Percentiles rank a stretch among this genome's conserved stretches.
Evolutionary conservation across 2,329 filamentous ascomycete species (phyloP).

Genomic region (Penicillium freii): DNA sequence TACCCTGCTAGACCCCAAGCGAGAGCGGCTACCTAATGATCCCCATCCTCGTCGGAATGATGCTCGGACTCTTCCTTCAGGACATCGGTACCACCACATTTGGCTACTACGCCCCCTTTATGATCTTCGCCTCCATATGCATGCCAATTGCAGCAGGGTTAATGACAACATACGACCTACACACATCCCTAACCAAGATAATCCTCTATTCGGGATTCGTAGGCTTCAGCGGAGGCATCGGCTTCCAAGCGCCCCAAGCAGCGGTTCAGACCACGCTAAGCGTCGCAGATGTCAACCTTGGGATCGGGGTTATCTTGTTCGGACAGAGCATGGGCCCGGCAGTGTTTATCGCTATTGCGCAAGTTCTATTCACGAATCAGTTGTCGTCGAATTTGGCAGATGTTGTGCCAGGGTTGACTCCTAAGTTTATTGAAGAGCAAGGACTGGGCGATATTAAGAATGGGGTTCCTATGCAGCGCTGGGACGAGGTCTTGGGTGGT

Average conservation of each 20-base stretch:
- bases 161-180: conserved; percentile 31
- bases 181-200: conserved; percentile 3
- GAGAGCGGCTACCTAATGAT: conserved; percentile 30
- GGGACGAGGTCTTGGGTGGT: conserved; percentile 17
- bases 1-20: conserved; percentile 14
- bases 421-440: conserved; percentile 15
- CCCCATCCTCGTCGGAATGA: conserved; percentile 26
- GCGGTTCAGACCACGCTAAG: conserved; percentile 32
- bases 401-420: conserved; percentile 14
- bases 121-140: conserved; percentile 31
- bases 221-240: conserved; percentile 16
- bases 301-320: conserved; percentile 35
- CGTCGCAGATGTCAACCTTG: conserved; percentile 28
- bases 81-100: conserved; percentile 4
- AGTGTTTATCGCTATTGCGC: conserved; percentile 53
- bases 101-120: conserved; percentile 39
- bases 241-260: conserved; percentile 31
- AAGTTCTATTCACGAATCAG: conserved; percentile 53
- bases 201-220: too few species aligned
- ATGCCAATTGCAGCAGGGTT: conserved; percentile 37
- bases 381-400: conserved; percentile 32
- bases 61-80: too few species aligned
- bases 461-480: conserved; percentile 7
- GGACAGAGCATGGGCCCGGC: conserved; percentile 41
- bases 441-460: conserved; percentile 22